phyloP scores from a whole-genome alignment of 768 basidiomycete species.

The Ramaria sp. region DNA sequence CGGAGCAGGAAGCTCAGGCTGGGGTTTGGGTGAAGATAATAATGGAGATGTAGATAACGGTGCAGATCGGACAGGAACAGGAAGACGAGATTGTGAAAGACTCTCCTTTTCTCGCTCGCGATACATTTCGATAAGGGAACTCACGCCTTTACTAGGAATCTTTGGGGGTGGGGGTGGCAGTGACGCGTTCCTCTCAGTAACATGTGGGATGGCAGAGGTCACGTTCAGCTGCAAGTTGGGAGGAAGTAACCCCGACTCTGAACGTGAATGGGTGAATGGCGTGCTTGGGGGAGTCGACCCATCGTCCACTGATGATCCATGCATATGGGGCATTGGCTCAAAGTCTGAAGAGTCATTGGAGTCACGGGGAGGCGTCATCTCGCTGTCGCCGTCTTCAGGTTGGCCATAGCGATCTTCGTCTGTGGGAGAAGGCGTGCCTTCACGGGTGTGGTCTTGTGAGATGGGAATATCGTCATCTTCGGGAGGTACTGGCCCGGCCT shows the following conservation, averaged over 20 bases:
- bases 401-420: slow-evolving; percentile 2
- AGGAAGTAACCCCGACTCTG: slow-evolving; percentile 3
- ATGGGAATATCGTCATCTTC: slow-evolving; percentile 13
- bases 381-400: not conserved
- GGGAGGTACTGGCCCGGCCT: slow-evolving; percentile 10
- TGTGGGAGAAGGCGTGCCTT: not conserved
- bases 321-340: slow-evolving; percentile 9
- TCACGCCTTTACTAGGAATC: slow-evolving; percentile 4
- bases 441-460: not conserved
- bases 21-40: slow-evolving; percentile 13
- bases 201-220: not conserved
- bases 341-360: slow-evolving; percentile 10
- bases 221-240: not conserved
- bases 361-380: slow-evolving; percentile 1
- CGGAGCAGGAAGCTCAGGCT: slow-evolving; percentile 13
- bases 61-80: slow-evolving; percentile 26
- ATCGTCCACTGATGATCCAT: slow-evolving; percentile 3
- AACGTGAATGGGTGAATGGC: slow-evolving; percentile 1
- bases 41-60: slow-evolving; percentile 12
- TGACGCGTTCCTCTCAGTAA: not conserved
- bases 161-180: not conserved
- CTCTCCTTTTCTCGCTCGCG: slow-evolving; percentile 52
- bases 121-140: slow-evolving; percentile 72
- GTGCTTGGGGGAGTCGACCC: not conserved
- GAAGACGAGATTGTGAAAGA: slow-evolving; percentile 23